Evolutionary conservation across 2,329 filamentous ascomycete genomes (phyloP).

Genomic region (Nothomitra cinnamomea): DNA sequence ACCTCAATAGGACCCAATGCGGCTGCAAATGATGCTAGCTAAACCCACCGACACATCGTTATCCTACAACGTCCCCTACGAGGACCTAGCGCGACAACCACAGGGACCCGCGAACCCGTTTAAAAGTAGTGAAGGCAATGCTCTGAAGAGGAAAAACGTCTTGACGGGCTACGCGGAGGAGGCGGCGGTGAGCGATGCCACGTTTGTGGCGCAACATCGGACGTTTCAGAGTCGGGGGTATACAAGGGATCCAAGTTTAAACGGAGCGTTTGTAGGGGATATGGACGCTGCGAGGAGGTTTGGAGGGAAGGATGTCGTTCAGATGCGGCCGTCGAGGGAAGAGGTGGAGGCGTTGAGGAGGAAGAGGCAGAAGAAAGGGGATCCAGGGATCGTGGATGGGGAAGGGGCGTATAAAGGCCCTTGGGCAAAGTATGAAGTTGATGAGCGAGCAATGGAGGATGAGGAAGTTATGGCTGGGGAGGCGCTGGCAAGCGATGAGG

Average conservation of each 20-base stretch:
- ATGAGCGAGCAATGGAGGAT: constrained; percentile 54
- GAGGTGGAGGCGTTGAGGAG: constrained; percentile 48
- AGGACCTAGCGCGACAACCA: constrained; percentile 48
- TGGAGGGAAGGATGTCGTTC: constrained; percentile 34
- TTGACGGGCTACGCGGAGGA: constrained; percentile 79
- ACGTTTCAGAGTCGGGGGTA: constrained; percentile 52
- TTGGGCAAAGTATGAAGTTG: constrained; percentile 71
- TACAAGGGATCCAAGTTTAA: constrained; percentile 29
- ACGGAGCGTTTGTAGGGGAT: constrained; percentile 30
- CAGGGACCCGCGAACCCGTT: constrained; percentile 63
- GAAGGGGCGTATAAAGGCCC: constrained; percentile 81
- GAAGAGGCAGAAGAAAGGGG: constrained; percentile 73
- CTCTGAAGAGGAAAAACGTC: constrained; percentile 61
- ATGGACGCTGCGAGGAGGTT: constrained; percentile 26
- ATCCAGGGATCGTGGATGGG: constrained; percentile 69
- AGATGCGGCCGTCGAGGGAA: constrained; percentile 47
- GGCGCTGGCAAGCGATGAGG: constrained; percentile 60
- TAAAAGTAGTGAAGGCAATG: constrained; percentile 38
- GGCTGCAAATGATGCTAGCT: constrained; percentile 32
- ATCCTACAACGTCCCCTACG: constrained; percentile 44
- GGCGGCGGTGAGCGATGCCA: constrained; percentile 75
- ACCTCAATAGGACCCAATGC: constrained; percentile 28
- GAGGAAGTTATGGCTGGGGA: constrained; percentile 49
- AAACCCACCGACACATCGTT: constrained; percentile 33
- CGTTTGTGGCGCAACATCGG: constrained; percentile 74